Evolutionary conservation across 306 rosid genomes (phyloP), one percentile per base, ranked within the genome.

Genomic region (Sicyos edulis): DNA sequence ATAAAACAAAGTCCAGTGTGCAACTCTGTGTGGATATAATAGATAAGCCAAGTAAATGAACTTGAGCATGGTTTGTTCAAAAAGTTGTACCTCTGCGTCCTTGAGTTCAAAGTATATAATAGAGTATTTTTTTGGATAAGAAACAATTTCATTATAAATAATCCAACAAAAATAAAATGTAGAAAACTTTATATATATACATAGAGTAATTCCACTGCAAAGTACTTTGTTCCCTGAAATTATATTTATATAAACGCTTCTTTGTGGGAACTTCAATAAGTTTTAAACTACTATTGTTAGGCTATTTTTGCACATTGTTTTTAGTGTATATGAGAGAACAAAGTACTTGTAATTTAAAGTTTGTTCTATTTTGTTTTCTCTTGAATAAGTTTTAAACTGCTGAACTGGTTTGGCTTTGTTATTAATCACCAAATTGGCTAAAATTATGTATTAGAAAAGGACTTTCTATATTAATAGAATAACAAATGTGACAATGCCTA

Each of bases 321-420:
- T n/a, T n/a, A n/a, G n/a, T n/a, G n/a, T n/a, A n/a, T n/a, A n/a
- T n/a, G n/a, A n/a, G n/a, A n/a, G n/a, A n/a, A n/a, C n/a, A n/a
- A n/a, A n/a, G n/a, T n/a, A n/a, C n/a, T n/a, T n/a, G n/a, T n/a
- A n/a, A n/a, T n/a, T n/a, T n/a, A n/a, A n/a, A n/a, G 8, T 16
- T 62, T 16, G 8, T 63, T 63, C n/a, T 62, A 8, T 62, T 62
- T 37, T n/a, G 29, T 37, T 37, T 17, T 1, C 2, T 19, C n/a
- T 1, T 26, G 2, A 1, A 3, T 26, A 26, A 26, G 29, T 26
- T 26, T 26, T 6, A 13, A 42, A 20, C 70, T 10, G 29, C 19
- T 64, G 32, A 64, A 5, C 2, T 64, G 32, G 10, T 42, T 19
- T 64, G 53, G 10, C 70, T 64, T 64, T 64, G 70, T 42, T 64